A percentile compares a stretch with the other conserved stretches of the same genome.
phyloP scores from a whole-genome alignment of 768 basidiomycete genomes.

The Tubosaeta sp. region DNA sequence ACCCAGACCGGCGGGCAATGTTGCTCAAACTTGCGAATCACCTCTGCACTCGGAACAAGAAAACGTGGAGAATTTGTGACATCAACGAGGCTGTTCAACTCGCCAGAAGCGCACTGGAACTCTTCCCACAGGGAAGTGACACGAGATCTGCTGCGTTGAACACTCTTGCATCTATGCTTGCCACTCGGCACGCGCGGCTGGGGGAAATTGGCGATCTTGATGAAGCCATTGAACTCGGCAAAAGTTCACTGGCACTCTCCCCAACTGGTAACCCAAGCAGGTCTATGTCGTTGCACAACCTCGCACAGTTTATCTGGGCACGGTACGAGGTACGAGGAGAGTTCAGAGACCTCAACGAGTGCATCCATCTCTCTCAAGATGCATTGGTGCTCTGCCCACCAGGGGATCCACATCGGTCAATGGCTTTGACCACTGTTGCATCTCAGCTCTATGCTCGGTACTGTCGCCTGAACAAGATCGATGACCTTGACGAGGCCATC shows the following conservation, averaged over 20 bases:
- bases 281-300: neutral
- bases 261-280: neutral
- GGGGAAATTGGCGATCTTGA: neutral
- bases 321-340: accelerated
- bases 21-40: neutral
- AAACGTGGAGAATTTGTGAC: neutral
- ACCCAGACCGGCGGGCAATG: too few species aligned
- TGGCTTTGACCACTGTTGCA: neutral
- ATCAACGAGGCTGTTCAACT: neutral
- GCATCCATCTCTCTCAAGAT: neutral
- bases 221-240: neutral
- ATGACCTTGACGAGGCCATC: neutral
- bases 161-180: neutral
- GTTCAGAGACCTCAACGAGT: neutral
- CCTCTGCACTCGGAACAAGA: neutral
- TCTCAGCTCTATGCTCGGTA: neutral
- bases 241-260: neutral
- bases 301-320: neutral
- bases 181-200: neutral
- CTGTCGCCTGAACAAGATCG: neutral
- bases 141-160: neutral
- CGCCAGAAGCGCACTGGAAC: neutral
- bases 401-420: neutral
- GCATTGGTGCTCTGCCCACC: neutral
- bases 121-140: neutral